Conservation (phyloP, 2,329 filamentous ascomycete species). For the Cryoendolithus antarcticus region DNA sequence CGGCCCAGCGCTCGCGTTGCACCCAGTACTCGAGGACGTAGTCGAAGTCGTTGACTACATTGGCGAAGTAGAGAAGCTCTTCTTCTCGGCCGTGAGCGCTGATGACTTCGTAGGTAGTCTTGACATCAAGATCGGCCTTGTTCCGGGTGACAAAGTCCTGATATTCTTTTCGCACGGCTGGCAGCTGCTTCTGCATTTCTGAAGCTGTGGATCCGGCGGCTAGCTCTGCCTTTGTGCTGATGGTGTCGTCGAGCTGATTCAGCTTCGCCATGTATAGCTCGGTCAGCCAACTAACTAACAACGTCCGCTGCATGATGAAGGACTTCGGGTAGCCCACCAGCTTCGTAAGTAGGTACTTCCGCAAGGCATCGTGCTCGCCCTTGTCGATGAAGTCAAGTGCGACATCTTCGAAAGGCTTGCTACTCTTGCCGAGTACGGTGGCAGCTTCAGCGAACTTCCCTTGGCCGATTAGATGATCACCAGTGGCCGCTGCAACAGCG, state of each 20-base stretch:
- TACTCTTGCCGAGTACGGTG: conserved; percentile 83
- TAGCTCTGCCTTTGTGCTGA: conserved; percentile 76
- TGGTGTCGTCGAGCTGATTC: conserved; percentile 86
- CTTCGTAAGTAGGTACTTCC: conserved; percentile 81
- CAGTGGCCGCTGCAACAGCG: conserved; percentile 79
- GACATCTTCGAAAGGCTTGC: conserved; percentile 93
- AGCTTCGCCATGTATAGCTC: conserved; percentile 97
- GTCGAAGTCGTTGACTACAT: conserved; percentile 77
- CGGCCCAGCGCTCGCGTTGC: conserved; percentile 81
- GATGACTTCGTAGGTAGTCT: conserved; percentile 90
- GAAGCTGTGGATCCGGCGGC: conserved; percentile 48
- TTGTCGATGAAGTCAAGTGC: conserved; percentile 83
- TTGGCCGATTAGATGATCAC: conserved; percentile 73
- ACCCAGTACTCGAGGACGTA: conserved; percentile 97
- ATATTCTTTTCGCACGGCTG: conserved; percentile 61
- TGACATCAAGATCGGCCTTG: conserved; percentile 76
- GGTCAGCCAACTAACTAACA: conserved; percentile 90
- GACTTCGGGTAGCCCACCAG: conserved; percentile 70
- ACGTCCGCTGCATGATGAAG: conserved; percentile 79
- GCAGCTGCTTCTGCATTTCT: conserved; percentile 61
- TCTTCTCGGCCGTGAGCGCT: conserved; percentile 90
- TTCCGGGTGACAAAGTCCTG: conserved; percentile 78
- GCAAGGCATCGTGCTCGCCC: conserved; percentile 76
- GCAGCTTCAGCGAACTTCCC: conserved; percentile 79
- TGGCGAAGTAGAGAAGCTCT: conserved; percentile 84